Evolutionary conservation across 2,329 filamentous ascomycete species (phyloP).

Genomic region (Colletotrichum truncatum): DNA sequence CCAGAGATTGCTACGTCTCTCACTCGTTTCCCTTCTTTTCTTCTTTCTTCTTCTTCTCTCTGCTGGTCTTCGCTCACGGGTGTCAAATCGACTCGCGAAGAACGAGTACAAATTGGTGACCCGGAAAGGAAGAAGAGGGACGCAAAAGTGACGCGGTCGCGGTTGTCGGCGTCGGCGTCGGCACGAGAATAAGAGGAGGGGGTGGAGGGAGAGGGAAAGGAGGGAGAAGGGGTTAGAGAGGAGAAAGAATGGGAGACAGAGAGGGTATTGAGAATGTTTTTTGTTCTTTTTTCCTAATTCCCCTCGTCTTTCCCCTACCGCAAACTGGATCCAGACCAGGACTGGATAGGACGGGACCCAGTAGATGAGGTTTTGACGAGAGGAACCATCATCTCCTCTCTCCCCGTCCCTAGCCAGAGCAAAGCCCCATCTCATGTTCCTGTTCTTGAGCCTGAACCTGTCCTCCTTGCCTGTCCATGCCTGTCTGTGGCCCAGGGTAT

Average conservation of each 20-base stretch:
- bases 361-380: conserved; percentile 4
- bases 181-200: conserved; percentile 16
- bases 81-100: conserved; percentile 15
- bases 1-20: conserved; percentile 8
- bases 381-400: neutral
- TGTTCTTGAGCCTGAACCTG: conserved; percentile 13
- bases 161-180: conserved; percentile 23
- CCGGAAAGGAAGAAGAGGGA: conserved; percentile 13
- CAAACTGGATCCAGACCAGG: conserved; percentile 1
- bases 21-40: neutral
- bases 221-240: conserved; percentile 17
- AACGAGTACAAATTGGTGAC: conserved; percentile 5
- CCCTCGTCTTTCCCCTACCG: neutral
- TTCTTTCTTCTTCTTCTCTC: neutral
- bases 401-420: neutral
- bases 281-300: neutral
- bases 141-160: conserved; percentile 16
- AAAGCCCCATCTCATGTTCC: neutral
- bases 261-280: conserved; percentile 7
- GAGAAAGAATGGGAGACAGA: conserved; percentile 7
- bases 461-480: conserved; percentile 3
- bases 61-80: conserved; percentile 5
- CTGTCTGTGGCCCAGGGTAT: conserved; percentile 4
- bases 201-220: conserved; percentile 18
- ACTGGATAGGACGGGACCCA: conserved; percentile 6